Evolutionary conservation across 129 eudicot species (phyloP), one percentile per base, ranked within the genome.

Genomic region (Centaurea solstitialis): DNA sequence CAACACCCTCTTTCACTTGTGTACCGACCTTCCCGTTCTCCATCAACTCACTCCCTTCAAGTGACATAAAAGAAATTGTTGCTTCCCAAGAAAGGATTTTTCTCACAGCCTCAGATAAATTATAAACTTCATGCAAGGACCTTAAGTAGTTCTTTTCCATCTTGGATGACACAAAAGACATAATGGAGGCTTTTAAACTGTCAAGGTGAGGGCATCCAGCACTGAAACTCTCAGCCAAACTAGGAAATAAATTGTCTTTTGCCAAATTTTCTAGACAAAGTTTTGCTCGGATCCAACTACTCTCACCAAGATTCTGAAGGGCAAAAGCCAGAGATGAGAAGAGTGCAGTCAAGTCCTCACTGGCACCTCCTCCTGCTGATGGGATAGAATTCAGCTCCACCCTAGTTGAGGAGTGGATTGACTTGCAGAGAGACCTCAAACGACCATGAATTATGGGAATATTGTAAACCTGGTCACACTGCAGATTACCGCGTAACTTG

Each of bases 1-100:
- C 85, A 80, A 53, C 64, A 10, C 12, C 38, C 33, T 75, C 83
- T 50, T 18, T 83, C 26, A 18, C 43, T 10, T 20, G 64, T 4
- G 8, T 12, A n/a, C 39, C 82, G 10, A 9, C 35, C 6, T 62
- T 6, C 20, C 30, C 7, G 33, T 68, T 67, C 2, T 28, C 18
- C 75, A 68, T 61, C 62, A 75, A 13, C 11, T 86, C 97, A 74
- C 75, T 78, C 22, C 89, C 89, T 64, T 86, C 94, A 21, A 91
- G 90, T 17, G 88, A 79, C 40, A 92, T 30, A 64, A 92, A 90
- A 9, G 99, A 91, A 21, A 77, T 45, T 1, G 79, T 30, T 23
- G 88, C 91, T 85, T 95, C 99, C 93, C 90, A 95, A 6, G 89
- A 85, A 72, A 95, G 79, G 15, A 89, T 79, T 82, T 69, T 82